Conservation (phyloP, 2,329 filamentous ascomycete genomes). For the Aspergillus candidus region DNA sequence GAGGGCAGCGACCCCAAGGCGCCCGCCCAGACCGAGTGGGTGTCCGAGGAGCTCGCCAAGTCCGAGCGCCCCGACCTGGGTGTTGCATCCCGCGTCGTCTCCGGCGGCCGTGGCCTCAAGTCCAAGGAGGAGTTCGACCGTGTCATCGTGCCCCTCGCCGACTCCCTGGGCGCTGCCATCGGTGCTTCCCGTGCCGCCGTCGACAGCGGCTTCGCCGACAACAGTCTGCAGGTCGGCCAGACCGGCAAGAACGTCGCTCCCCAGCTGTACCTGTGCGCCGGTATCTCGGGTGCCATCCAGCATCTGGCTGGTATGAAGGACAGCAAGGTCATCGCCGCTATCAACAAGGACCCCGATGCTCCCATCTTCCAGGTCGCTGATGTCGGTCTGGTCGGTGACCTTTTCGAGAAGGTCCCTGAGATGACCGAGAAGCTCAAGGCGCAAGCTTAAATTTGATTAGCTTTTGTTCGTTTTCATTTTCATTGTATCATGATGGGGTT, state of each 20-base stretch:
- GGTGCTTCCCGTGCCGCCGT: conserved; percentile 92
- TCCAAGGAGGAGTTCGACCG: conserved; percentile 97
- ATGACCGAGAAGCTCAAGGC: conserved; percentile 88
- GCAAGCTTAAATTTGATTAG: conserved; percentile 12
- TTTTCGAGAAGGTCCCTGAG: conserved; percentile 94
- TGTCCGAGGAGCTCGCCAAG: conserved; percentile 87
- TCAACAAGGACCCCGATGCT: conserved; percentile 96
- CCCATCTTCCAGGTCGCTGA: conserved; percentile 98
- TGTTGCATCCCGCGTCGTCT: conserved; percentile 84
- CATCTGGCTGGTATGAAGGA: conserved; percentile 99
- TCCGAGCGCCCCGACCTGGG: conserved; percentile 90
- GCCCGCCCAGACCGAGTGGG: conserved; percentile 71
- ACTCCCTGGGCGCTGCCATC: conserved; percentile 89
- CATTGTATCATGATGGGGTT: conserved; percentile 15
- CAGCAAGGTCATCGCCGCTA: conserved; percentile 97
- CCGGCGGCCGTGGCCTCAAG: conserved; percentile 89
- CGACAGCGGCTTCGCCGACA: conserved; percentile 95
- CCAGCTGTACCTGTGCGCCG: conserved; percentile 88
- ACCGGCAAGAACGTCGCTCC: conserved; percentile 98
- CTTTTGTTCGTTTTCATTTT: conserved; percentile 4
- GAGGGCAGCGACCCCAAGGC: conserved; percentile 79
- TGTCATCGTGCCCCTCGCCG: conserved; percentile 85
- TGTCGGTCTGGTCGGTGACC: conserved; percentile 87
- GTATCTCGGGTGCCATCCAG: conserved; percentile 95
- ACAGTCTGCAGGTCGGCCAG: conserved; percentile 95